Percentiles rank a stretch among this genome's conserved stretches.
These are phyloP conservation scores for Cryptococcus maquisensis DNA, from an alignment of 1,284 basidiomycete genomes.

Conservation along the genomic window DNA sequence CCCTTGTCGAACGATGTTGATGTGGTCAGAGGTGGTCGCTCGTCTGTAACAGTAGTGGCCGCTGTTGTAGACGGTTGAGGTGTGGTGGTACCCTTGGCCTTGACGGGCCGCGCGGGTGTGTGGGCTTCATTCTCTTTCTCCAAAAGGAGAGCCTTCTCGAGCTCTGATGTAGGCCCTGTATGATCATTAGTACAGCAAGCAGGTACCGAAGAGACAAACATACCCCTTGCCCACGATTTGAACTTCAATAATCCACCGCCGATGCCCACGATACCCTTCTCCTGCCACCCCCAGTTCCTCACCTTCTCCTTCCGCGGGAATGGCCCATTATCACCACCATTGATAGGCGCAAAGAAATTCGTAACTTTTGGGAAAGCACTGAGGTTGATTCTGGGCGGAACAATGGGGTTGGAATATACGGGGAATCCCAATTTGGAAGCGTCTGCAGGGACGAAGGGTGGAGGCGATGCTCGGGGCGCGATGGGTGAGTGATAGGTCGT, in stretches of 20 bases:
- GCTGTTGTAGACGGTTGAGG: not conserved
- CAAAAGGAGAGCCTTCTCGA: constrained; percentile 21
- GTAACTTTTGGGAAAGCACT: constrained; percentile 41
- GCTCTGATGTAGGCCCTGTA: constrained; percentile 36
- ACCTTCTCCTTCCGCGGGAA: constrained; percentile 38
- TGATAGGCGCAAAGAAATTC: constrained; percentile 34
- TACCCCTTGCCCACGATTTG: constrained; percentile 39
- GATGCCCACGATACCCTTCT: constrained; percentile 28
- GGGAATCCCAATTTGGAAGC: constrained; percentile 36
- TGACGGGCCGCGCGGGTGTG: constrained; percentile 13
- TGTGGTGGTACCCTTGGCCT: constrained; percentile 4
- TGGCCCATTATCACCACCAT: constrained; percentile 35
- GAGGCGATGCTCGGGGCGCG: constrained; percentile 20
- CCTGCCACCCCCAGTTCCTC: constrained; percentile 26
- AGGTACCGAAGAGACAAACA: constrained; percentile 6
- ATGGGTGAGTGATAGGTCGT: not conserved
- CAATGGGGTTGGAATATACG: constrained; percentile 41
- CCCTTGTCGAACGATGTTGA: not conserved
- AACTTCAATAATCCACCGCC: constrained; percentile 39
- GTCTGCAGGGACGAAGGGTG: constrained; percentile 37
- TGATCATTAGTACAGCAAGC: not conserved
- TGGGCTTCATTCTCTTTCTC: constrained; percentile 37
- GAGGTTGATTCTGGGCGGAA: constrained; percentile 29
- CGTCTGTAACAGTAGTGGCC: not conserved
- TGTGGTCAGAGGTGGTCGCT: not conserved